Conservation (phyloP, 2,329 filamentous ascomycete genomes). For the Capronia americana region DNA sequence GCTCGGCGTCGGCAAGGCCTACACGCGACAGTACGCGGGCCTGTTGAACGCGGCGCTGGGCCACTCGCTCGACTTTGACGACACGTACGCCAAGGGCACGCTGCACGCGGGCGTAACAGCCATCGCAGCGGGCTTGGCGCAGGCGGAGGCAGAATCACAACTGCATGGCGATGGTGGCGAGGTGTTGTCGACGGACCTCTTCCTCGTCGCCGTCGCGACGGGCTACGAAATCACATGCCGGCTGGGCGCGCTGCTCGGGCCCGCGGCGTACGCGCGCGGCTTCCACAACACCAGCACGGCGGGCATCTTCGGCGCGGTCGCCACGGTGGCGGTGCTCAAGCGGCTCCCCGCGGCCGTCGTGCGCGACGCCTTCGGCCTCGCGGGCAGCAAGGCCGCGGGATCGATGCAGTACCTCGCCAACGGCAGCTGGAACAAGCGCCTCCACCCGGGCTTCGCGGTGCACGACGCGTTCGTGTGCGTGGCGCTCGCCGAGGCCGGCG, state of each 20-base stretch:
- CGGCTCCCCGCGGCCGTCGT: constrained; percentile 38
- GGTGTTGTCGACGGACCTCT: no score
- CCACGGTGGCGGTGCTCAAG: constrained; percentile 44
- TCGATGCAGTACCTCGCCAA: constrained; percentile 51
- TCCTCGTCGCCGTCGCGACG: constrained; percentile 45
- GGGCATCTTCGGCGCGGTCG: constrained; percentile 48
- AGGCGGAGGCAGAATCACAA: constrained; percentile 42
- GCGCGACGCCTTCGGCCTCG: constrained; percentile 48
- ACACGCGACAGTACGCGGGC: constrained; percentile 48
- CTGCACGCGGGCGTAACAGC: constrained; percentile 52
- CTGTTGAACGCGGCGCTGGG: constrained; percentile 52
- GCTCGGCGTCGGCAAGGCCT: constrained; percentile 35
- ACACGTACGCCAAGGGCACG: constrained; percentile 52
- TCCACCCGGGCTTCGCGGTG: constrained; percentile 49
- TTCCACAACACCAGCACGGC: constrained; percentile 49
- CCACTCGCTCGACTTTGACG: constrained; percentile 55
- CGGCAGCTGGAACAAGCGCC: constrained; percentile 48
- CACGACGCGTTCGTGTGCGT: constrained; percentile 49
- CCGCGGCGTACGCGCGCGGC: constrained; percentile 46
- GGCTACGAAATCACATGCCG: constrained; percentile 46
- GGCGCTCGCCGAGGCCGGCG: constrained; percentile 46
- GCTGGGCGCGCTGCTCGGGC: constrained; percentile 45
- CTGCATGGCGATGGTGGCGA: no score
- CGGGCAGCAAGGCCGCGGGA: constrained; percentile 47
- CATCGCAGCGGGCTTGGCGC: constrained; percentile 42